phyloP scores from a whole-genome alignment of 2,329 filamentous ascomycete genomes.

The Penicillium sp. region DNA sequence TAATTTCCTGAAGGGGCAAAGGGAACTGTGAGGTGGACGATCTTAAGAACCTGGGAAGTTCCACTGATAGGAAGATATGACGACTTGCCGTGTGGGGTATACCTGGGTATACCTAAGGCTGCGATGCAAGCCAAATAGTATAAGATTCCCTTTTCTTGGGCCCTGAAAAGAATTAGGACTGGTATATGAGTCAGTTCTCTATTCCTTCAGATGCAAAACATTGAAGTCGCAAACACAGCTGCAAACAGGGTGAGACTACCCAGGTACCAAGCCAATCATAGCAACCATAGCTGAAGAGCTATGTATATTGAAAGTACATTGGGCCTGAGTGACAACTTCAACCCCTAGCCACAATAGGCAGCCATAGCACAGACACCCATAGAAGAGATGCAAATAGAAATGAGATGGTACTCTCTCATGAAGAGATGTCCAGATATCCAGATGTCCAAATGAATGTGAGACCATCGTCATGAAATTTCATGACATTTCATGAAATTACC shows the following conservation, averaged over 20 bases:
- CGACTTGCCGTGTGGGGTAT: slow-evolving; percentile 12
- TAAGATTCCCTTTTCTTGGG: neutral
- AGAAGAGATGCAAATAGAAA: neutral
- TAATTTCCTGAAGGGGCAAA: neutral
- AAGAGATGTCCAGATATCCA: neutral
- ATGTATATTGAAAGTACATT: neutral
- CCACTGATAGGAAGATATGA: slow-evolving; percentile 11
- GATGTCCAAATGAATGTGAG: neutral
- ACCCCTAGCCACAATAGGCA: no score
- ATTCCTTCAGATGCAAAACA: neutral
- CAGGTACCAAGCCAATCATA: neutral
- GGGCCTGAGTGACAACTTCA: neutral
- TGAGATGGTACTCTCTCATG: neutral
- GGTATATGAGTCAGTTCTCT: neutral
- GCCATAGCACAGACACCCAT: neutral
- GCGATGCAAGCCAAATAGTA: neutral
- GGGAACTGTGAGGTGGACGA: neutral
- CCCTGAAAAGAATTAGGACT: neutral
- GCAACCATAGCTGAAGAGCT: neutral
- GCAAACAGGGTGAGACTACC: neutral
- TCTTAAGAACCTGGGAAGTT: neutral
- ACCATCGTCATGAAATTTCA: neutral
- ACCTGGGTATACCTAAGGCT: neutral
- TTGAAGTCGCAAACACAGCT: neutral
- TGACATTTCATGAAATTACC: neutral